Evolutionary conservation across 495 filamentous ascomycete genomes (phyloP), one percentile per base, ranked within the genome.

Genomic region (Hyaloscypha variabilis): DNA sequence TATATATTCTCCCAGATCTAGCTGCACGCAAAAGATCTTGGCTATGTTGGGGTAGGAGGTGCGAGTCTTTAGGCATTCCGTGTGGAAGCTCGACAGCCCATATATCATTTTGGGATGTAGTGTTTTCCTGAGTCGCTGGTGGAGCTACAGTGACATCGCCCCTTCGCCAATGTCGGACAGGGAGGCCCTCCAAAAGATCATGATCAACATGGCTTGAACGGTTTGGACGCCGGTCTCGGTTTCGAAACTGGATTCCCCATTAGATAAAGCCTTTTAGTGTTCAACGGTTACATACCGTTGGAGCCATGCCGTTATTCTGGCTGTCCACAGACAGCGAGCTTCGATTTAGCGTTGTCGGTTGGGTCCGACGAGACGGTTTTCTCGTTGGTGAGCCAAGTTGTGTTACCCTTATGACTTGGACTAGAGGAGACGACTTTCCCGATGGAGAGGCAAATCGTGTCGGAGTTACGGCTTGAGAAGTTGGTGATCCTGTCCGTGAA

Each of bases 131-230:
- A 24, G 85, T 85, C 0, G 82, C 80, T 0, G 86, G 85, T 54
- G 91, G 87, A 58, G 86, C 90, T 67, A 96, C 77, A 39, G 81
- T 90, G 30, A 94, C 86, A 76, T 77, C 80, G 71, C 89, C 85
- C 61, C 87, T 86, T 64, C 89, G 86, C 92, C 94, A 99, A 82
- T 96, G 91, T 64, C 94, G 90, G 55, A 99, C 88, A 23, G 95
- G 95, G 6, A 99, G 82, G 52, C 95, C 93, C 77, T 98, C 94
- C 67, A 97, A 95, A 70, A 97, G 88, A 81, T 99, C 96, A 74
- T 97, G 92, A 71, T 98, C 95, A 52, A 90, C 86, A 73, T 90
- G 88, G 60, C 82, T 84, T 42, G 86, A 79, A 26, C 91, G 88
- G 54, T 89, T 89, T 71, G 91, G 85, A 60, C 88, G 88, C 67